These are phyloP conservation scores for Ascochyta clinopodiicola DNA, from an alignment of 2,329 filamentous ascomycete species.

Conservation along the genomic window DNA sequence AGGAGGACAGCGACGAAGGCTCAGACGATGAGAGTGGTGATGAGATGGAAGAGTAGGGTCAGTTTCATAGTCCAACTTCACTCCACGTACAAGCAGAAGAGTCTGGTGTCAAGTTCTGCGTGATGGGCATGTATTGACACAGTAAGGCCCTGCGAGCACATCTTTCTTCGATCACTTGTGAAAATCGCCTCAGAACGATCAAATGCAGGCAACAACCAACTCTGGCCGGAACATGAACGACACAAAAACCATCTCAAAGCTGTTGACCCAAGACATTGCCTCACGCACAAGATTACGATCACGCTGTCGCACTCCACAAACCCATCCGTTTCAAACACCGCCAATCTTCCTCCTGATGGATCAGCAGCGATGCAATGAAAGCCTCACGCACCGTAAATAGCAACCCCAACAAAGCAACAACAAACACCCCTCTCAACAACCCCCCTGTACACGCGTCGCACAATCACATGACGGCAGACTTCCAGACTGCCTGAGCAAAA, in stretches of 20 bases:
- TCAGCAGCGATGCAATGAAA: background rate
- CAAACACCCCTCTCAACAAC: background rate
- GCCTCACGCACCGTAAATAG: background rate
- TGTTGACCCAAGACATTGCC: too few relatives aligned
- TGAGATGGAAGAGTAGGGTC: conserved; percentile 35
- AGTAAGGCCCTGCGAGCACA: too few relatives aligned
- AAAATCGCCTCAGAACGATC: too few relatives aligned
- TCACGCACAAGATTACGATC: background rate
- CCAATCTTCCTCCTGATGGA: background rate
- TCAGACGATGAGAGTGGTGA: conserved; percentile 57
- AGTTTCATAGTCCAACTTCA: background rate
- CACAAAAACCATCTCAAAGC: too few relatives aligned
- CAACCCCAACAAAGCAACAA: background rate
- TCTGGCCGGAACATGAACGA: too few relatives aligned
- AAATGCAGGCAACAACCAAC: too few relatives aligned
- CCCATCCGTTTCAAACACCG: conserved; percentile 2
- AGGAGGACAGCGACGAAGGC: conserved; percentile 60
- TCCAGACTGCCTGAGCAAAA: background rate
- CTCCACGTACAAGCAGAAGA: background rate
- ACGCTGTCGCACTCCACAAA: conserved; percentile 1
- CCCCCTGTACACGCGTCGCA: background rate
- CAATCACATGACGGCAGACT: background rate
- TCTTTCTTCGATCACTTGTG: too few relatives aligned
- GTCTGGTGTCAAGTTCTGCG: background rate
- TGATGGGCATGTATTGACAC: background rate